Evolutionary conservation across 2,329 filamentous ascomycete species (phyloP).

Genomic region (Fusarium praegraminearum): DNA sequence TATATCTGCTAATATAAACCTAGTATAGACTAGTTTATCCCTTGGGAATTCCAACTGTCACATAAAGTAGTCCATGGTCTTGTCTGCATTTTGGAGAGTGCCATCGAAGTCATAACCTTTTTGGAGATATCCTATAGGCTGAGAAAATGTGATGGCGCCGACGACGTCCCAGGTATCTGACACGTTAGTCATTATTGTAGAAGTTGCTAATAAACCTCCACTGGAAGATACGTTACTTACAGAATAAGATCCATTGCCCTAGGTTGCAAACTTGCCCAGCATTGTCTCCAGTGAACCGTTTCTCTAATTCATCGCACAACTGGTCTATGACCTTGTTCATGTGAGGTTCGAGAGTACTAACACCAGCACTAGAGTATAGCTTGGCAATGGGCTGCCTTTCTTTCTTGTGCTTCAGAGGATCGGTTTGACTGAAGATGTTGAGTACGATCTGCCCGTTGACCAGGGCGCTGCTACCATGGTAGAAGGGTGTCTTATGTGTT

Average conservation of each 20-base stretch:
- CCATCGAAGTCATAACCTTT: not conserved
- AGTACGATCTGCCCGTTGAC: conserved; percentile 46
- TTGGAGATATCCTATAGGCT: not conserved
- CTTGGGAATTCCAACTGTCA: too few species aligned
- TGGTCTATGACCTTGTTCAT: conserved; percentile 49
- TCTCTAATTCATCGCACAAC: not conserved
- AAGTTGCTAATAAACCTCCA: too few species aligned
- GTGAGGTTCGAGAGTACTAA: conserved; percentile 43
- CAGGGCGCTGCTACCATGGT: conserved; percentile 45
- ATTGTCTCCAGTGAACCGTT: not conserved
- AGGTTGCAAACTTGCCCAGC: not conserved
- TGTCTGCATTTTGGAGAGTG: not conserved
- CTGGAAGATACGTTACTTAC: not conserved
- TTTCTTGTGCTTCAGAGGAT: conserved; percentile 40
- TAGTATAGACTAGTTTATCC: too few species aligned
- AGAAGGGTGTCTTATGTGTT: conserved; percentile 25
- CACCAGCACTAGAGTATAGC: conserved; percentile 44
- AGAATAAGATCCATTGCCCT: not conserved
- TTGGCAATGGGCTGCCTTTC: conserved; percentile 46
- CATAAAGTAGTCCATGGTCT: not conserved
- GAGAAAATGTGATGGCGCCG: not conserved
- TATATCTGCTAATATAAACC: too few species aligned
- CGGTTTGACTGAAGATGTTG: conserved; percentile 46
- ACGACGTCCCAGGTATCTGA: not conserved
- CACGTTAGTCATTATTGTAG: too few species aligned